Base-by-base conservation (phyloP, 257 asterid species). In the Solanum medicagineum region DNA sequence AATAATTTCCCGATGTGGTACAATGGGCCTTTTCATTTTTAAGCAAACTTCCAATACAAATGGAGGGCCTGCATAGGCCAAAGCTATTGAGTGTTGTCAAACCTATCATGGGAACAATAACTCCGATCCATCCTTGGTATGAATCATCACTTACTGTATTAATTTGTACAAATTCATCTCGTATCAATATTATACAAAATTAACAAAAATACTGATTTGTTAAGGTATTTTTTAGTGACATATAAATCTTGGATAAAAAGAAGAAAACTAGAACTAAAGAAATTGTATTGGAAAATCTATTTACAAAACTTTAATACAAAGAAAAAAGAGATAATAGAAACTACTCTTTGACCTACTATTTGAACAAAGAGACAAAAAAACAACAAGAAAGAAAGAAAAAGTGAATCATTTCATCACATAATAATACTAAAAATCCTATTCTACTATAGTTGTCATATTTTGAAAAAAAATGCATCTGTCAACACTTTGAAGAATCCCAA, bases 401-500 rank as follows among this genome's bases (percentile, higher is more conserved):
- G 40, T 56, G 59, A 20, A 14, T 63, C 51, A 83, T 6, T 13
- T 74, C 81, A 74, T 74, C 42, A 32, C 16, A 51, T 44, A 83
- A 62, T 32, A 45, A 44, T 83, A 16, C 5, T 7, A 55, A 16
- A 66, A 22, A 83, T 65, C 77, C 59, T 83, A 65, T 45, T 63
- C 85, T 71, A 47, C 54, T n/a, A 17, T 56, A 45, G 85, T 29
- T 45, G 15, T 55, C 49, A 49, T 24, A 71, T 62, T 55, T 88
- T 88, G 85, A 47, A 95, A 95, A 49, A 84, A 84, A 69, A 95
- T 87, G n/a, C 91, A 80, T 86, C 91, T 87, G 85, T 95, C 98
- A 10, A 95, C 94, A 87, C 59, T 88, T 79, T 91, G 93, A 85
- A 94, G 92, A 70, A 93, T 87, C 82, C 94, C 94, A 69, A 90